Evolutionary conservation across 306 rosid genomes (phyloP).

Genomic region (Malus sieversii): DNA sequence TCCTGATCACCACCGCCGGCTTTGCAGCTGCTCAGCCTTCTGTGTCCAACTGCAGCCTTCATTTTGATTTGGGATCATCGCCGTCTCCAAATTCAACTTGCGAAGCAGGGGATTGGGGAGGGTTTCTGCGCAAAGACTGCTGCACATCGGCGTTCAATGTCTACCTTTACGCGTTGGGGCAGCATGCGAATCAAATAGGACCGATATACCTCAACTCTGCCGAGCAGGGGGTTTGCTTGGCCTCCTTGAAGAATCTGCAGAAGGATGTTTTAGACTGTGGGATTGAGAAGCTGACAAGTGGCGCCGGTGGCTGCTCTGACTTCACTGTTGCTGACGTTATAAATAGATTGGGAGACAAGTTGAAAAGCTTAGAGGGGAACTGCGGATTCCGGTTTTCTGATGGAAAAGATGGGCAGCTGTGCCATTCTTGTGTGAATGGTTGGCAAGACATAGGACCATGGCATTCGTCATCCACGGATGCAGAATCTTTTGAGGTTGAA

Average conservation of each 20-base stretch:
- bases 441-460: constrained; percentile 22
- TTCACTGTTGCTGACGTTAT: constrained; percentile 32
- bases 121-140: constrained; percentile 16
- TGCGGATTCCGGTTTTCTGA: constrained; percentile 18
- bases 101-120: constrained; percentile 29
- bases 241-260: constrained; percentile 1
- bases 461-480: neutral
- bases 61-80: neutral
- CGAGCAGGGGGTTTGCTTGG: constrained; percentile 29
- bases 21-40: constrained; percentile 18
- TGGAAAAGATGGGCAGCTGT: constrained; percentile 10
- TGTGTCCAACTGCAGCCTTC: constrained; percentile 23
- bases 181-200: constrained; percentile 33
- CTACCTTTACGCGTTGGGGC: constrained; percentile 30
- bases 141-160: constrained; percentile 24
- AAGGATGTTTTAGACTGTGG: constrained; percentile 30
- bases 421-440: constrained; percentile 20
- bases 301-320: constrained; percentile 42
- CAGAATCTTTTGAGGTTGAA: neutral
- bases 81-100: constrained; percentile 14
- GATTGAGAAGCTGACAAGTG: constrained; percentile 34
- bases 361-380: constrained; percentile 15
- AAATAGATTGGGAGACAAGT: constrained; percentile 17
- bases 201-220: constrained; percentile 22
- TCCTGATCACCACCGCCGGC: neutral